Base-by-base conservation (phyloP, 1,139 yeast genomes). In the Zygosaccharomyces pseudobailii region DNA sequence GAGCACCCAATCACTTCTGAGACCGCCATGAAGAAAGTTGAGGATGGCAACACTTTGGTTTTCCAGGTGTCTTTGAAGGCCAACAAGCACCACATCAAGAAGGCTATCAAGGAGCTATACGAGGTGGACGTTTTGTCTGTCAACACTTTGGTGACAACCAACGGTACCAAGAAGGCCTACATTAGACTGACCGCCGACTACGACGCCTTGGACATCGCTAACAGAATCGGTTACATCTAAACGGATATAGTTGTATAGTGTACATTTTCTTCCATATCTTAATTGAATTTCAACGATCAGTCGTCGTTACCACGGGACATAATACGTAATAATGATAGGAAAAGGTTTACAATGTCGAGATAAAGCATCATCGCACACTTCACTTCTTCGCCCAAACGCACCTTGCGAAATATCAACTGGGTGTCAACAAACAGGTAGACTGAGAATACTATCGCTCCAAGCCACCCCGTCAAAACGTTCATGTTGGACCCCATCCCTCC, bases 101-200 rank as follows among this genome's bases (percentile, higher is more conserved):
- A 84, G 71, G 98, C 99, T 66, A 95, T 92, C 69, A 90, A 92
- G 85, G 95, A 89, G 79, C 84, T 92, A 73, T 92, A 92, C 84
- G 90, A 87, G 71, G 97, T 92, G 69, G 97, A 92, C 67, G 94
- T 87, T 65, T 79, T 77, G 70, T 82, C 87, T 78, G 90, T 92
- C 71, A 88, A 92, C 92, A 92, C 97, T 68, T 82, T 90, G 76
- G 77, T 92, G 71, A 87, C 96, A 80, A 97, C 98, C 73, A 90
- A 92, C 76, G 98, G 98, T 77, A 87, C 97, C 80, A 92, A 92
- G 88, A 94, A 94, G 85, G 99, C 99, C 72, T 92, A 86, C 82
- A 92, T 92, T 74, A 89, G 96, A 81, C 87, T 92, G 75, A 89
- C 97, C 71, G 94, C 97, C 74, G 98, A 94, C 78, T 87, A 85